These are phyloP conservation scores for Starmerella potacharoeniae DNA, from an alignment of 805 yeast species.

Conservation along the genomic window DNA sequence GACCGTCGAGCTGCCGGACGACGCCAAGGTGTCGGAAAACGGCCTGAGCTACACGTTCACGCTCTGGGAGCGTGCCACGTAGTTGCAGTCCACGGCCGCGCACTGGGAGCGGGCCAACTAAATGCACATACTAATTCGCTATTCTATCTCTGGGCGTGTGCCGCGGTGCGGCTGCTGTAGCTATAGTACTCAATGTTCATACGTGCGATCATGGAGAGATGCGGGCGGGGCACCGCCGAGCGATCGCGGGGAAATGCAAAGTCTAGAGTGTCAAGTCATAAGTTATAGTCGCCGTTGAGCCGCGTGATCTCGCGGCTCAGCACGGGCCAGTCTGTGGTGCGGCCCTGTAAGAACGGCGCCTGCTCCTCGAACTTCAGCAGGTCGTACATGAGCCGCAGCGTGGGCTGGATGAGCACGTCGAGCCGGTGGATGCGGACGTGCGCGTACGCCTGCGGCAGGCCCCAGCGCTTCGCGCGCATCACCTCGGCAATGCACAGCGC, in stretches of 20 bases:
- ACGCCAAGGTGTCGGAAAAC: conserved; percentile 31
- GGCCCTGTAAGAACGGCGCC: conserved; percentile 20
- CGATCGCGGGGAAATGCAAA: neutral
- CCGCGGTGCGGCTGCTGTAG: too few relatives aligned
- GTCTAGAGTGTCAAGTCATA: neutral
- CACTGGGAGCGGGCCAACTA: too few relatives aligned
- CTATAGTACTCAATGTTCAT: neutral
- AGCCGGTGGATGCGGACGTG: conserved; percentile 82
- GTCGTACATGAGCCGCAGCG: conserved; percentile 82
- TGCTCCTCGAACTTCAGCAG: conserved; percentile 61
- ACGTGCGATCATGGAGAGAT: too few relatives aligned
- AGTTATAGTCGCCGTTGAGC: conserved; percentile 40
- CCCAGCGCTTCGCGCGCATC: conserved; percentile 60
- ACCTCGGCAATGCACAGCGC: conserved; percentile 93
- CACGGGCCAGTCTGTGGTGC: conserved; percentile 81
- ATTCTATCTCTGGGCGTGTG: too few relatives aligned
- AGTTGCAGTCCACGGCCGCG: neutral
- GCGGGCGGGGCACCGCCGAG: neutral
- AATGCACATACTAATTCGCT: too few relatives aligned
- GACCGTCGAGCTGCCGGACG: conserved; percentile 22
- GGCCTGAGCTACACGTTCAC: conserved; percentile 50
- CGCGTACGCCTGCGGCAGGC: conserved; percentile 67
- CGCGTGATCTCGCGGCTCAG: conserved; percentile 73
- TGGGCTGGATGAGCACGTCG: conserved; percentile 90
- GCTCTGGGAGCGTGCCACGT: conserved; percentile 32